These are phyloP conservation scores for Tribonema minus DNA, from an alignment of 108 stramenopile species.

Conservation along the genomic window DNA sequence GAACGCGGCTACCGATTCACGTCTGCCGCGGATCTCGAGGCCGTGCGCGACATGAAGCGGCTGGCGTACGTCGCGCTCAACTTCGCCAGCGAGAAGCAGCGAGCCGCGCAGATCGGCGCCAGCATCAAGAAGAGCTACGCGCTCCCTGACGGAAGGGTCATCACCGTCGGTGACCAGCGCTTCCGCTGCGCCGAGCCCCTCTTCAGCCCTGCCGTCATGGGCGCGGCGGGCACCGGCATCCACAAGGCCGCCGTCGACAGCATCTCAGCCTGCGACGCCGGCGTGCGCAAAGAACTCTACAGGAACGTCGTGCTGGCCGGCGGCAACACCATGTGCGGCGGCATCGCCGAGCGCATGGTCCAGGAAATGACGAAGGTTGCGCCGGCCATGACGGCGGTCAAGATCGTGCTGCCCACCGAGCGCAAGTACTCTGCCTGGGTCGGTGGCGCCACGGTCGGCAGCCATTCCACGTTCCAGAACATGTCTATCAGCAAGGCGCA, in stretches of 20 bases:
- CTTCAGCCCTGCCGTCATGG: slow-evolving; percentile 56
- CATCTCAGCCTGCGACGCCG: slow-evolving; percentile 67
- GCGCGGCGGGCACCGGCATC: not conserved
- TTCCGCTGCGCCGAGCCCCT: slow-evolving; percentile 32
- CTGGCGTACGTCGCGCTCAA: not conserved
- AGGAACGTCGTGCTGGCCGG: slow-evolving; percentile 69
- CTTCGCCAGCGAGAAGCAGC: not conserved
- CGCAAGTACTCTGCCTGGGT: slow-evolving; percentile 13
- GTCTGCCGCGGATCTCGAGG: not conserved
- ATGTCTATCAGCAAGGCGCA: slow-evolving; percentile 56
- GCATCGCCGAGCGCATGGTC: slow-evolving; percentile 67
- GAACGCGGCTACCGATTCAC: slow-evolving; percentile 15
- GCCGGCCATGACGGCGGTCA: slow-evolving; percentile 65
- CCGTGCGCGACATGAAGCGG: not conserved
- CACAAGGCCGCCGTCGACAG: slow-evolving; percentile 68
- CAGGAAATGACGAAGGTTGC: slow-evolving; percentile 57
- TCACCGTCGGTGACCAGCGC: slow-evolving; percentile 12
- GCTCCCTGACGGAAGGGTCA: not conserved
- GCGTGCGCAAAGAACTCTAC: slow-evolving; percentile 72
- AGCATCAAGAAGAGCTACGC: not conserved
- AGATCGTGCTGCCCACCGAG: too few species aligned
- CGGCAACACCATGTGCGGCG: slow-evolving; percentile 62
- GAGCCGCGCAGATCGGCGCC: not conserved
- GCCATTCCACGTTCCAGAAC: slow-evolving; percentile 49
- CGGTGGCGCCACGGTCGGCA: slow-evolving; percentile 42